These are phyloP conservation scores for Linnemannia schmuckeri DNA, from an alignment of 192 early-diverging fungal species.

Conservation along the genomic window DNA sequence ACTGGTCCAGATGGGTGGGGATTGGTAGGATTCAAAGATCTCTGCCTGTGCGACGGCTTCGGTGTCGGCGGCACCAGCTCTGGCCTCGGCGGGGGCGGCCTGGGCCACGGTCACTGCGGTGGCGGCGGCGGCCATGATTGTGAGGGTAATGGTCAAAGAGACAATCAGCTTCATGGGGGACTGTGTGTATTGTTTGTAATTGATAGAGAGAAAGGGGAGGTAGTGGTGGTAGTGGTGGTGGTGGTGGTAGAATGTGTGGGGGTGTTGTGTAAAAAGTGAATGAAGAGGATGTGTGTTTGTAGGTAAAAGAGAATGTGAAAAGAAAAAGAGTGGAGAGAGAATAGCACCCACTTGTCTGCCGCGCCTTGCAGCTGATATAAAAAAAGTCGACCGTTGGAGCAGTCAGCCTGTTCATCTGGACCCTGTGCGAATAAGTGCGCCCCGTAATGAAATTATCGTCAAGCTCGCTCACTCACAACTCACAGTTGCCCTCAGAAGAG, in stretches of 20 bases:
- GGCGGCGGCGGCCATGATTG: not conserved
- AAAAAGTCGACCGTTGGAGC: no score
- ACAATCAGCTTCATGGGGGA: not conserved
- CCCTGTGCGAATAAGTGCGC: no score
- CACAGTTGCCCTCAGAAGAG: not conserved
- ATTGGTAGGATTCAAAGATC: slow-evolving; percentile 21
- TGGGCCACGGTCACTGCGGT: slow-evolving; percentile 3
- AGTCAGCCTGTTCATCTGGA: no score
- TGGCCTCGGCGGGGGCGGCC: not conserved
- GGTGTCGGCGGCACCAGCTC: not conserved
- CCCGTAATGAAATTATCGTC: not conserved
- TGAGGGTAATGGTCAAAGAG: not conserved
- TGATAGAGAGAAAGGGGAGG: not conserved
- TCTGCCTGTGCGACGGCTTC: slow-evolving; percentile 9
- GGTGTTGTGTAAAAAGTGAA: no score
- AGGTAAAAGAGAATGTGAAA: no score
- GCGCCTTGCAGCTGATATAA: no score
- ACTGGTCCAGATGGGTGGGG: slow-evolving; percentile 39
- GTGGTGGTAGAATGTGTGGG: not conserved
- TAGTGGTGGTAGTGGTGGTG: not conserved
- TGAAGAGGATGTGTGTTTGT: no score
- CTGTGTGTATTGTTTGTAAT: not conserved
- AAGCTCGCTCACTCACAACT: not conserved
- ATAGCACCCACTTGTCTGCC: no score
- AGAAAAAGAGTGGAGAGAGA: no score